Evolutionary conservation across 164 flowering plant genomes (phyloP).

Genomic region (Saururus chinensis): DNA sequence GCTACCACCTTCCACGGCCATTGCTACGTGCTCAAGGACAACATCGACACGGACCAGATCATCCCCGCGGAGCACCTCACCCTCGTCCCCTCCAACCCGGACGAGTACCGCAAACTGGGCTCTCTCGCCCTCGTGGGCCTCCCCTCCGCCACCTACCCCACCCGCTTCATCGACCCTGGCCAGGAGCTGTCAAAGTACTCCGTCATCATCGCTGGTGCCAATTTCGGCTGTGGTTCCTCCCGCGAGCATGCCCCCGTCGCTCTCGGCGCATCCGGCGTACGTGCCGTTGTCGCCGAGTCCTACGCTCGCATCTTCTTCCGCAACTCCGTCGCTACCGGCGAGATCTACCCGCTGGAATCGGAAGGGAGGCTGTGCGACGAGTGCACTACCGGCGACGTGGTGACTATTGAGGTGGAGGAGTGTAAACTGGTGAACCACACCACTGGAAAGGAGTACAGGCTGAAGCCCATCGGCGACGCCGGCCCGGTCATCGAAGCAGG

Average conservation of each 20-base stretch:
- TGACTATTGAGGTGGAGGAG: slow-evolving; percentile 63
- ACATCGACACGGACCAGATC: slow-evolving; percentile 97
- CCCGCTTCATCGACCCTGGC: slow-evolving; percentile 55
- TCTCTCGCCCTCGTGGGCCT: slow-evolving; percentile 78
- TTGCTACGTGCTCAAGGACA: slow-evolving; percentile 87
- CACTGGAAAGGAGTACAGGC: slow-evolving; percentile 65
- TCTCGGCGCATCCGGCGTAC: slow-evolving; percentile 74
- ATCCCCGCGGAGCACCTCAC: slow-evolving; percentile 97
- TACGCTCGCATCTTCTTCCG: slow-evolving; percentile 93
- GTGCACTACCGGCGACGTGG: slow-evolving; percentile 77
- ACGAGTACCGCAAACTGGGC: slow-evolving; percentile 86
- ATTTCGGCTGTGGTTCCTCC: slow-evolving; percentile 96
- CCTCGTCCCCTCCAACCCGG: slow-evolving; percentile 88
- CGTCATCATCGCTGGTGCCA: slow-evolving; percentile 70
- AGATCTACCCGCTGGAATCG: slow-evolving; percentile 81
- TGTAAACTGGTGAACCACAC: slow-evolving; percentile 67
- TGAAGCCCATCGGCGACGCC: slow-evolving; percentile 95
- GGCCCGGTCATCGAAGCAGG: slow-evolving; percentile 98
- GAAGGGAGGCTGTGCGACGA: slow-evolving; percentile 79
- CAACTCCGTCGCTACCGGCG: slow-evolving; percentile 91
- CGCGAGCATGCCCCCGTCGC: slow-evolving; percentile 99
- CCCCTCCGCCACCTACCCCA: slow-evolving; percentile 43
- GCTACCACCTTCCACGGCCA: slow-evolving; percentile 63
- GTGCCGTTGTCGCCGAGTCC: slow-evolving; percentile 87
- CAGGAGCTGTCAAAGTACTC: slow-evolving; percentile 46